Evolutionary conservation across 139 green algal species (phyloP), one percentile per base, ranked within the genome.

Genomic region (Chlamydomonas eustigma): DNA sequence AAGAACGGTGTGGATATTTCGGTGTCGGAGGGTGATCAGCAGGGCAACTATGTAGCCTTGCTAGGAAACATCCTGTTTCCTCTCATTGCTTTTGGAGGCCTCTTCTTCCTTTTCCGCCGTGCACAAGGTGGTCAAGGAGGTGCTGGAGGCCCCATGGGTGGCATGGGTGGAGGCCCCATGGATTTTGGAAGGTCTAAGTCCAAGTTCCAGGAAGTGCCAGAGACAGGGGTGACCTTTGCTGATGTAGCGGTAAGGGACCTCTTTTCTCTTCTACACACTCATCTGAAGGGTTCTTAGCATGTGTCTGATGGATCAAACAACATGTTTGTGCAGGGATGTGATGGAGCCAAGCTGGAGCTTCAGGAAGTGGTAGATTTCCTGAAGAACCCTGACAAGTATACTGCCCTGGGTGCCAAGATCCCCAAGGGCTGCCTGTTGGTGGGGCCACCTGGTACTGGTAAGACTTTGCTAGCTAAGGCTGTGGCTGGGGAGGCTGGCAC

Each of bases 171-270:
- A 37, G 95, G 95, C 51, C 92, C 96, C 70, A 98, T 99, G 96
- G 96, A 99, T 84, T 99, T 99, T 88, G 96, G 92, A 34, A 90
- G 89, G 77, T 92, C 81, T 77, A 98, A 99, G 89, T 93, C 85
- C 79, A 99, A 99, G 90, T 99, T 99, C 87, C 96, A 99, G 91
- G 96, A 99, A 85, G 91, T 97, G 65, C 93, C 93, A 0, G 96
- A 99, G 89, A 99, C 96, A 2, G 96, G 96, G 38, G 89, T 99
- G 32, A 93, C 80, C n/a, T 99, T 99, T 79, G 89, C 79, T 38
- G 95, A 99, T 78, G 95, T 99, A 8, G 95, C 94, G 74, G 88
- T 92, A 66, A 87, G 88, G 65, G 63, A 1, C 37, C 2, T 4
- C 37, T 38, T 51, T n/a, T n/a, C n/a, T n/a, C n/a, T n/a, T n/a